A percentile compares a stretch with the other conserved stretches of the same genome.
These are phyloP conservation scores for Boletus fagicola DNA, from an alignment of 768 basidiomycete genomes.

Conservation along the genomic window DNA sequence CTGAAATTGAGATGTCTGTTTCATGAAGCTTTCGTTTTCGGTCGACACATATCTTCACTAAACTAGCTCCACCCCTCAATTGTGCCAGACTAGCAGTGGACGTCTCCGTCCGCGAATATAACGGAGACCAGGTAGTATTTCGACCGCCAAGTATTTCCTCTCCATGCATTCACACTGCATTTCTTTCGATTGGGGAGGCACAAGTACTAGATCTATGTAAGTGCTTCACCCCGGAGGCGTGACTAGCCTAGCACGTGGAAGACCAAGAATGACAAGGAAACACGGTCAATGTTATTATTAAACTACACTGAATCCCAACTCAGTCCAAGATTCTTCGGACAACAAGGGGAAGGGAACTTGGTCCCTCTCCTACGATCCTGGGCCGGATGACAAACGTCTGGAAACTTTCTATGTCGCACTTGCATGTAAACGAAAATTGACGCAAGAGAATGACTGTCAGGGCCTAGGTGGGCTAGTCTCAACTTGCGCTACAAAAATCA, in stretches of 20 bases:
- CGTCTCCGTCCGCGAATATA: not conserved
- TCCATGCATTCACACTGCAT: no score
- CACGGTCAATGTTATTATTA: not conserved
- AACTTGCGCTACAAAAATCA: constrained; percentile 21
- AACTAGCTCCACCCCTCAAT: not conserved
- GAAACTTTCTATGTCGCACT: constrained; percentile 55
- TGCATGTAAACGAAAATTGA: constrained; percentile 53
- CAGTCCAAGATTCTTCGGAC: constrained; percentile 35
- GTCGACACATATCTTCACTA: not conserved
- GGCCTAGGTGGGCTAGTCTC: constrained; percentile 22
- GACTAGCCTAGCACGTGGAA: not conserved
- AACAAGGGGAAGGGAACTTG: constrained; percentile 56
- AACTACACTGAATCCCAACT: constrained; percentile 2
- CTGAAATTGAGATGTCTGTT: not conserved
- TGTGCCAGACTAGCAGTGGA: not conserved
- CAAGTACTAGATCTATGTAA: not conserved
- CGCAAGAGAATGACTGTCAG: constrained; percentile 50
- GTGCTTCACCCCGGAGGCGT: not conserved
- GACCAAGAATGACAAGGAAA: not conserved
- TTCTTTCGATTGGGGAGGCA: not conserved
- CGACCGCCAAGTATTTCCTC: not conserved
- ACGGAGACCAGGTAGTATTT: not conserved
- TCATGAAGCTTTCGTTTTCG: not conserved
- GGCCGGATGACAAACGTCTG: constrained; percentile 67
- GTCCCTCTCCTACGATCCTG: constrained; percentile 48